These are phyloP conservation scores for Tylopilus sp. DNA, from an alignment of 1,284 basidiomycete genomes.

Conservation along the genomic window DNA sequence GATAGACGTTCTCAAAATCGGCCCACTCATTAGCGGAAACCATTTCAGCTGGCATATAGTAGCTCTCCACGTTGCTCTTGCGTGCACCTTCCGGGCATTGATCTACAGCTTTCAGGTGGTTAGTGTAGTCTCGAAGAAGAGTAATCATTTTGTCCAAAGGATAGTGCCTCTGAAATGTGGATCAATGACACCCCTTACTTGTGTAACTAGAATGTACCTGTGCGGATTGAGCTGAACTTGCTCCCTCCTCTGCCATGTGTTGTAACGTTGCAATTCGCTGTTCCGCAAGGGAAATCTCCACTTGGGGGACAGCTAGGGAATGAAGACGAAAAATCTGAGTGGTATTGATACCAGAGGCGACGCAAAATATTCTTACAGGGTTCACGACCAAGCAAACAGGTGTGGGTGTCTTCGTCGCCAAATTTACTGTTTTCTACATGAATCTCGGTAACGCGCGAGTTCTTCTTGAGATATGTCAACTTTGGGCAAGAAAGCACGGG, in stretches of 20 bases:
- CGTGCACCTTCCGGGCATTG: constrained; percentile 36
- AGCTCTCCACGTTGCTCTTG: constrained; percentile 41
- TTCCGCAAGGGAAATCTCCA: constrained; percentile 68
- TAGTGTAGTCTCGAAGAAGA: constrained; percentile 62
- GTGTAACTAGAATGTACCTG: constrained; percentile 17
- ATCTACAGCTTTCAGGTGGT: constrained; percentile 52
- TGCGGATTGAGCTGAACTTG: constrained; percentile 2
- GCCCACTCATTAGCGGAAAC: constrained; percentile 72
- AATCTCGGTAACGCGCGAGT: constrained; percentile 42
- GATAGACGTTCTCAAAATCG: constrained; percentile 88
- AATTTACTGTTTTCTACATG: constrained; percentile 71
- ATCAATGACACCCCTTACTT: not conserved
- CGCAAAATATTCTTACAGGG: constrained; percentile 52
- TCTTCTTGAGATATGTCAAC: constrained; percentile 80
- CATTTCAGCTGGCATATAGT: constrained; percentile 66
- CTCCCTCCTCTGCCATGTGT: constrained; percentile 30
- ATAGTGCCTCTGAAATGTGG: constrained; percentile 27
- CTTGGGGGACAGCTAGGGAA: constrained; percentile 56
- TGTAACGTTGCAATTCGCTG: constrained; percentile 55
- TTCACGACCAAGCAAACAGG: constrained; percentile 78
- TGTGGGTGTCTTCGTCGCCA: constrained; percentile 83
- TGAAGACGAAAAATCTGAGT: not conserved
- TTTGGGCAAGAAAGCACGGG: constrained; percentile 78
- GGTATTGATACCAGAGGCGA: constrained; percentile 5
- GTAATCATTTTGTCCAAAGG: constrained; percentile 52